A percentile compares a stretch with the other conserved stretches of the same genome.
These are phyloP conservation scores for Lactifluus echinatus DNA, from an alignment of 768 basidiomycete species.

Conservation along the genomic window DNA sequence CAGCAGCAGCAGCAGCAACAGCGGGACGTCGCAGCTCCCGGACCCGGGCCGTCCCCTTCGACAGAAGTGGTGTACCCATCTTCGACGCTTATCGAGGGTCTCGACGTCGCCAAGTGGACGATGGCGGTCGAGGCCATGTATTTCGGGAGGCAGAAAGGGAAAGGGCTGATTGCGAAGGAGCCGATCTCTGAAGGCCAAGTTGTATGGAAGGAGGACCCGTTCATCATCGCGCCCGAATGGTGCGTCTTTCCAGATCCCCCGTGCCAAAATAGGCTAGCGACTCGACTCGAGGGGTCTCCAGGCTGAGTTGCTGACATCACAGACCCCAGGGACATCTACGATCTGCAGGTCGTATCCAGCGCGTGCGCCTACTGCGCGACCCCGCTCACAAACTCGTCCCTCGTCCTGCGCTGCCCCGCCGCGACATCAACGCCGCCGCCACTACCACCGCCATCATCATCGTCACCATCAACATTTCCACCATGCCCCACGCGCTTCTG, in stretches of 20 bases:
- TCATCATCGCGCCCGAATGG: constrained; percentile 76
- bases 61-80: constrained; percentile 40
- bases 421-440: constrained; percentile 27
- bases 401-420: constrained; percentile 46
- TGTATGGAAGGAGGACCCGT: constrained; percentile 83
- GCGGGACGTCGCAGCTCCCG: constrained; percentile 40
- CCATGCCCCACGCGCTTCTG: constrained; percentile 65
- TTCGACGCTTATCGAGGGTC: constrained; percentile 53
- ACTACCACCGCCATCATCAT: constrained; percentile 10
- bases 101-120: constrained; percentile 58
- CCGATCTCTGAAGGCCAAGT: constrained; percentile 62
- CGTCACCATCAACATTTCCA: too few species aligned
- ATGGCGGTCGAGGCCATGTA: constrained; percentile 55
- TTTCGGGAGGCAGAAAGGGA: constrained; percentile 67
- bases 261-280: too few species aligned
- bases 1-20: constrained; percentile 17
- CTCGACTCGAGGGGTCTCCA: too few species aligned
- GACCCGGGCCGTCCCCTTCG: constrained; percentile 40
- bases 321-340: constrained; percentile 60
- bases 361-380: constrained; percentile 75
- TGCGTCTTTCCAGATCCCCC: constrained; percentile 34
- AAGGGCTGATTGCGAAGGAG: constrained; percentile 69
- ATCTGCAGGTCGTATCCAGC: constrained; percentile 46
- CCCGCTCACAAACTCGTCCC: constrained; percentile 37
- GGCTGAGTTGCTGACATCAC: not conserved